These are phyloP conservation scores for Intubia oerlemansii DNA, from an alignment of 2,329 filamentous ascomycete species.

Conservation along the genomic window DNA sequence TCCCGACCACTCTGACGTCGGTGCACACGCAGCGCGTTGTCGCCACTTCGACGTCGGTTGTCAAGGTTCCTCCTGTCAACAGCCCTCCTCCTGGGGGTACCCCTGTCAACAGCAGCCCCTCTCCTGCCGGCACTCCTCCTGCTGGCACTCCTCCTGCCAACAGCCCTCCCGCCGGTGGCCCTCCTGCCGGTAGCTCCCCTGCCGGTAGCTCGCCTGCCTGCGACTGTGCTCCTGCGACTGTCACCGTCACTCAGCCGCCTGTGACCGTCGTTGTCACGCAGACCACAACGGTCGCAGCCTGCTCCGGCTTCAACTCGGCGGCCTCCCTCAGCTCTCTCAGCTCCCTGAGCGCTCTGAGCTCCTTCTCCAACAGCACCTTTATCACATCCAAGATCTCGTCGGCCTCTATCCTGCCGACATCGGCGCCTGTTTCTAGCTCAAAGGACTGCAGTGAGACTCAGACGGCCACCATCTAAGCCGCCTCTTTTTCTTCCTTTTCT, in stretches of 20 bases:
- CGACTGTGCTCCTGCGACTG: slow-evolving; percentile 2
- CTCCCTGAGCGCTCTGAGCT: too few relatives aligned
- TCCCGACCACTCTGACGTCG: too few relatives aligned
- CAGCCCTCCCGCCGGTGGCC: not conserved
- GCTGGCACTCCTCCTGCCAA: slow-evolving; percentile 4
- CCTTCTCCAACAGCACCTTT: too few relatives aligned
- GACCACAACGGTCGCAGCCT: slow-evolving; percentile 4
- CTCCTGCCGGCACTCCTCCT: not conserved
- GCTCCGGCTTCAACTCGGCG: not conserved
- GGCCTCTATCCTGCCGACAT: too few relatives aligned
- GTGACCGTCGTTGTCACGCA: slow-evolving; percentile 5
- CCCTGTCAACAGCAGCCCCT: too few relatives aligned
- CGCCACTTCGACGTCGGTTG: slow-evolving; percentile 10
- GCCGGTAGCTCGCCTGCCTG: not conserved
- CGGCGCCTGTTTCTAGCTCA: too few relatives aligned
- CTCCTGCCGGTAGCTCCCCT: not conserved
- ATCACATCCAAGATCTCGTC: too few relatives aligned
- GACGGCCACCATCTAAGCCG: too few relatives aligned
- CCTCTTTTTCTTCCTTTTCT: not conserved
- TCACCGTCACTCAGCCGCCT: slow-evolving; percentile 5
- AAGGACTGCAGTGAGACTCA: too few relatives aligned
- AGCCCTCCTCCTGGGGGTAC: slow-evolving; percentile 1
- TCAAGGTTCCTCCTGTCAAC: slow-evolving; percentile 4
- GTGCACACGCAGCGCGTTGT: too few relatives aligned
- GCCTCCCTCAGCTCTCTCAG: too few relatives aligned